Conservation (phyloP, 768 basidiomycete species). For the Hemileccinum rubropunctum region DNA sequence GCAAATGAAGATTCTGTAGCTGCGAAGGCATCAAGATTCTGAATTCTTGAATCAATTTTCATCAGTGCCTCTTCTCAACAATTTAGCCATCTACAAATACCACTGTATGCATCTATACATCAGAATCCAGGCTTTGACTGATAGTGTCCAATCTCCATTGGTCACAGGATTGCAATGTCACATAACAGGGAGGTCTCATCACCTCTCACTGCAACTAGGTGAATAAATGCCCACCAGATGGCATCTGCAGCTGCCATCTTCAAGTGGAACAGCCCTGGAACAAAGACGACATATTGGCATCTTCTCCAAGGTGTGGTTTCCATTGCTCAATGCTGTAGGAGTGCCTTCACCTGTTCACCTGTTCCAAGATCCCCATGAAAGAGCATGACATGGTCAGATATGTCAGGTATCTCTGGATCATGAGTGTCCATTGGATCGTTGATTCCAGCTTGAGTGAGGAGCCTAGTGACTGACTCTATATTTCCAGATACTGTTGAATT, state of each 20-base stretch:
- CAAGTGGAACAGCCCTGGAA: constrained; percentile 35
- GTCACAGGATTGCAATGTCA: constrained; percentile 23
- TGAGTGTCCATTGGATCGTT: not conserved
- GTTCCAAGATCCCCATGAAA: constrained; percentile 1
- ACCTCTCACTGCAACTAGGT: not conserved
- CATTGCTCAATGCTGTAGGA: not conserved
- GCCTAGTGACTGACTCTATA: not conserved
- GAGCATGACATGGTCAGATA: not conserved
- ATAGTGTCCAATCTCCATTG: not conserved
- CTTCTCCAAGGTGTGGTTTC: constrained; percentile 18
- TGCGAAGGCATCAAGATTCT: constrained; percentile 15
- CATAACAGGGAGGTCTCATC: constrained; percentile 18
- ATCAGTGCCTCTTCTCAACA: constrained; percentile 33
- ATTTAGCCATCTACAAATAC: constrained; percentile 26
- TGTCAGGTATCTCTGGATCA: not conserved
- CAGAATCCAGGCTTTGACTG: constrained; percentile 34
- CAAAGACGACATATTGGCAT: constrained; percentile 33
- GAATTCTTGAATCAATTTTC: constrained; percentile 11
- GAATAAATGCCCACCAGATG: constrained; percentile 13
- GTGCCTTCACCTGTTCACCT: not conserved
- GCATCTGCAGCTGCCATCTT: constrained; percentile 33
- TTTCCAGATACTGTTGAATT: constrained; percentile 6
- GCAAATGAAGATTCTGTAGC: constrained; percentile 16
- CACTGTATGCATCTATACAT: constrained; percentile 33
- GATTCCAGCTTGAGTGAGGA: constrained; percentile 1